These are phyloP conservation scores for Dendrostoma leiphaemia DNA, from an alignment of 2,329 filamentous ascomycete genomes.

Conservation along the genomic window DNA sequence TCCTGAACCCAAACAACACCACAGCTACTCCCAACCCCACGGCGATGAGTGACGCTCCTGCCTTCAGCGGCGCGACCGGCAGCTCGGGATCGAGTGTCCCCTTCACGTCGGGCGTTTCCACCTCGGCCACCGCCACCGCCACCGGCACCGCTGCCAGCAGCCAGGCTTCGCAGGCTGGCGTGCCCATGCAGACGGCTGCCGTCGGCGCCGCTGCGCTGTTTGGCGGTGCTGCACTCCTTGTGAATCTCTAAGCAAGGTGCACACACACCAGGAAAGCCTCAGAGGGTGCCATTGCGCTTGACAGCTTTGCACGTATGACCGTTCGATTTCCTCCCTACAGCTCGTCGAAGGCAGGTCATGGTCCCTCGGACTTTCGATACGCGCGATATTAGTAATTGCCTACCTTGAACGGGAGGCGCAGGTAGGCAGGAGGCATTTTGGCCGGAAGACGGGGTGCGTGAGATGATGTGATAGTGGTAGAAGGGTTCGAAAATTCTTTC, in stretches of 20 bases:
- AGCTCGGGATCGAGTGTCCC: conserved; percentile 14
- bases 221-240: conserved; percentile 9
- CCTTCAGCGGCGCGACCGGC: conserved; percentile 25
- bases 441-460: not conserved
- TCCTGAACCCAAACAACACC: conserved; percentile 42
- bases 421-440: no score
- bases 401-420: no score
- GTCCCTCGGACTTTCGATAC: no score
- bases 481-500: not conserved
- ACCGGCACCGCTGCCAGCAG: not conserved
- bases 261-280: not conserved
- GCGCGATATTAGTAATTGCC: no score
- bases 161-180: not conserved
- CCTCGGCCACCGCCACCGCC: not conserved
- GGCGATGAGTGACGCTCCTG: conserved; percentile 33
- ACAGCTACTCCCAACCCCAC: conserved; percentile 35
- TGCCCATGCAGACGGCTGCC: conserved; percentile 11
- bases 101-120: conserved; percentile 7
- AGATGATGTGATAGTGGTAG: not conserved
- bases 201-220: conserved; percentile 12
- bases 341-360: no score
- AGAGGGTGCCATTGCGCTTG: not conserved
- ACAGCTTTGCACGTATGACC: no score
- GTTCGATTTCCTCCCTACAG: no score
- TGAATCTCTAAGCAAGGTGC: not conserved